Base-by-base conservation (phyloP, 2,329 filamentous ascomycete species). In the Mariannaea sp. region DNA sequence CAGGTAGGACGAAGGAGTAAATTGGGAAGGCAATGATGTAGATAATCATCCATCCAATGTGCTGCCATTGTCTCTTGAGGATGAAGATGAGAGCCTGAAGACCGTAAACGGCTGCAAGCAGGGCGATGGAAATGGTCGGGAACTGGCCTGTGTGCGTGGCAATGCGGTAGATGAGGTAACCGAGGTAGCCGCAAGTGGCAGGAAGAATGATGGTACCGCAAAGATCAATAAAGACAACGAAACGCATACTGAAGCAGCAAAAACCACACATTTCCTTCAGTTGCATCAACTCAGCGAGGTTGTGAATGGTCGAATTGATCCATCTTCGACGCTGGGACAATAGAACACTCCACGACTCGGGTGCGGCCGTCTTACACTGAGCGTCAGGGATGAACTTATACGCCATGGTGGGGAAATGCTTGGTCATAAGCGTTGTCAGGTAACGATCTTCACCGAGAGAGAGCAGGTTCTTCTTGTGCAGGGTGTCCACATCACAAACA, bases 291-390 rank as follows among this genome's bases (percentile, higher is more conserved):
- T 99, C 94, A 20, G 88, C 89, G 69, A 99, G 74, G 71, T 99
- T 99, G 80, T 99, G 94, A 57, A 99, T 88, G 8, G 94, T 99
- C 1, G 94, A 97, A 77, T 99, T 99, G 73, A 99, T 99, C 94
- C 94, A 99, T 71, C 94, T 89, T 79, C 94, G 92, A 80, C 94
- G 87, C 72, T 99, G 94, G n/a, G 94, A 99, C 26, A 99, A 80
- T 64, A 99, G 77, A 65, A 99, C 91, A 68, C 87, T 89, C 90
- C 92, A 99, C 19, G 88, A 90, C 67, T 97, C 92, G 2, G 94
- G 94, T 1, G 94, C 94, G 36, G 93, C 93, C 2, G 94, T 99
- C 67, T 90, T 87, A 62, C 92, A 95, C 72, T 92, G 94, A 7
- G 94, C 94, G 73, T 96, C 91, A 1, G 92, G 85, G 46, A 97